Percentiles rank a stretch among this genome's conserved stretches.
Conservation (phyloP, 371 early-diverging fungal species). For the Lichtheimia hyalospora region DNA sequence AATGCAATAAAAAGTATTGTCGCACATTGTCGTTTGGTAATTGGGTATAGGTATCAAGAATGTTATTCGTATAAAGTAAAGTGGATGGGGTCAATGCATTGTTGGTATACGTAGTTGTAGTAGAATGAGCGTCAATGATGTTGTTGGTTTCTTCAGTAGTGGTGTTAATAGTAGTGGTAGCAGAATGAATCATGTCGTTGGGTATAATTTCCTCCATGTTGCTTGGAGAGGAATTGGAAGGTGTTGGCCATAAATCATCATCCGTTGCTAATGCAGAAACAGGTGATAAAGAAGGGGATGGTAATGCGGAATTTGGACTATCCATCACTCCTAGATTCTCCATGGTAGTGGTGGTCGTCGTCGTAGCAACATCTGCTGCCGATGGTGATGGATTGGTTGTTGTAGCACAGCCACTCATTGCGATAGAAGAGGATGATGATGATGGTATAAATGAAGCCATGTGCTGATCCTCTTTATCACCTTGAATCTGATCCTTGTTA, state of each 20-base stretch:
- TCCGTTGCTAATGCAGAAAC: conserved; percentile 6
- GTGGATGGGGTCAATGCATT: not conserved
- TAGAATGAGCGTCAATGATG: not conserved
- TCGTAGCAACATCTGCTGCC: not conserved
- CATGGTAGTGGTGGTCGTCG: conserved; percentile 1
- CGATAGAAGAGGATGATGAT: not conserved
- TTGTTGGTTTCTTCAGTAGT: not conserved
- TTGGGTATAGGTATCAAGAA: conserved; percentile 16
- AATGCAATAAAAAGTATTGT: conserved; percentile 15
- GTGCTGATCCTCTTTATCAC: not conserved
- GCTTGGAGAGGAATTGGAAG: no score
- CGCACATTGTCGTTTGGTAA: conserved; percentile 11
- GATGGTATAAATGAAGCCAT: not conserved
- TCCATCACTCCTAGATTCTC: conserved; percentile 8
- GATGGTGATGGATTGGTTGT: not conserved
- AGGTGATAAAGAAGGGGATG: conserved; percentile 19
- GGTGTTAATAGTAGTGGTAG: not conserved
- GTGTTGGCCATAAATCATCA: not conserved
- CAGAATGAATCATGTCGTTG: no score
- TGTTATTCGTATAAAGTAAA: not conserved
- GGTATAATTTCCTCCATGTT: no score
- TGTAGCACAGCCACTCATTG: not conserved
- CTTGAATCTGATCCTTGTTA: not conserved
- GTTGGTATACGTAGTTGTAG: not conserved
- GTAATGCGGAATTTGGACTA: conserved; percentile 18